Evolutionary conservation across 2,329 filamentous ascomycete species (phyloP).

Genomic region (Monascus ruber): DNA sequence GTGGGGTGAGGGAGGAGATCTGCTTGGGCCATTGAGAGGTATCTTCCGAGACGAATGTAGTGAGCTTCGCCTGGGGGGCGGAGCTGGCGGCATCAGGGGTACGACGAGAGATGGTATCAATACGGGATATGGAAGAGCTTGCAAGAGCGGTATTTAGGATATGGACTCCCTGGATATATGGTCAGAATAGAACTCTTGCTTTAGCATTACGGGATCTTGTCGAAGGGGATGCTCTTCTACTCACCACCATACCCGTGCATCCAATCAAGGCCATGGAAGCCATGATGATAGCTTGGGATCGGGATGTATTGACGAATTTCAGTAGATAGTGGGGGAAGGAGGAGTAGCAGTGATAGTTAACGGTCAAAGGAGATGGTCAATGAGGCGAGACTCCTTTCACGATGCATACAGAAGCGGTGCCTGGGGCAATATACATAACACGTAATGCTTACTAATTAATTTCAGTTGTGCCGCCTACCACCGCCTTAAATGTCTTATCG

Average conservation of each 20-base stretch:
- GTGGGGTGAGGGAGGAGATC: slow-evolving; percentile 44
- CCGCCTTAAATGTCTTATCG: slow-evolving; percentile 6
- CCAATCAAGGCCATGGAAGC: slow-evolving; percentile 36
- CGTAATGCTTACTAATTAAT: slow-evolving; percentile 7
- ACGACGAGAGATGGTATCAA: slow-evolving; percentile 37
- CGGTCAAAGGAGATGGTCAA: not conserved
- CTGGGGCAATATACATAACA: not conserved
- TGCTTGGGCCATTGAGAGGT: slow-evolving; percentile 55
- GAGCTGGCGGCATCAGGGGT: slow-evolving; percentile 28
- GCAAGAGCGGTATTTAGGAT: slow-evolving; percentile 51
- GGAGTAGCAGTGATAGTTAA: not conserved
- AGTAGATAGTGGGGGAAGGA: not conserved
- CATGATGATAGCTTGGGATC: slow-evolving; percentile 18
- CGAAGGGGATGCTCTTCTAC: slow-evolving; percentile 6
- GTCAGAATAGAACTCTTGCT: too few species aligned
- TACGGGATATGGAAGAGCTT: slow-evolving; percentile 25
- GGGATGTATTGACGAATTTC: not conserved
- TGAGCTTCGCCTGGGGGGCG: slow-evolving; percentile 49
- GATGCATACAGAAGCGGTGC: too few species aligned
- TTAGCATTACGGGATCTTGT: too few species aligned
- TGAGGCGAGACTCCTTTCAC: not conserved
- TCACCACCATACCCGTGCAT: slow-evolving; percentile 40
- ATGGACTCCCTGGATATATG: slow-evolving; percentile 48
- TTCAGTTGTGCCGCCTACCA: slow-evolving; percentile 3
- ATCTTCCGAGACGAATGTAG: slow-evolving; percentile 56